A percentile compares a stretch with the other conserved stretches of the same genome.
These are phyloP conservation scores for Agrostemma githago DNA, from an alignment of 148 eudicot genomes.

Conservation along the genomic window DNA sequence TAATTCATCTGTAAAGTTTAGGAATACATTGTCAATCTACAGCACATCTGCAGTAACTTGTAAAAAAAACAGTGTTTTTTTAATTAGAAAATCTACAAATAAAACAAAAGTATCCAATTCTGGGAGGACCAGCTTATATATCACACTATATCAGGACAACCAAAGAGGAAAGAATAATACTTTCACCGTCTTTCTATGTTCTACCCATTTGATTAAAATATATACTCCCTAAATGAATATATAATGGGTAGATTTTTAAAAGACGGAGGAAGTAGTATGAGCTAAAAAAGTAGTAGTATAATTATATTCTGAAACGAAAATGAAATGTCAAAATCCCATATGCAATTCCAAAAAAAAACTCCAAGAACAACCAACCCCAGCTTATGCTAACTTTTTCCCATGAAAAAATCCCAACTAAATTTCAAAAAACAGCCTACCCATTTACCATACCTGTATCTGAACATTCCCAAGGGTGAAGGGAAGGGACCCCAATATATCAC, in stretches of 20 bases:
- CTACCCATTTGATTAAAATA: too few species aligned
- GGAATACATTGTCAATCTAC: neutral
- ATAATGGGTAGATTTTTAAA: too few species aligned
- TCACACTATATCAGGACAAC: conserved; percentile 10
- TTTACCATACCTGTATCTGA: neutral
- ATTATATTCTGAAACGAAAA: conserved; percentile 15
- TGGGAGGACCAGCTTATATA: neutral
- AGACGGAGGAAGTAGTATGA: too few species aligned
- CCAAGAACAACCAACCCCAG: neutral
- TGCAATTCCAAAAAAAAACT: conserved; percentile 3
- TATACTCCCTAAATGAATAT: too few species aligned
- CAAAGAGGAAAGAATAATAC: conserved; percentile 3
- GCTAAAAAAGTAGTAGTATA: neutral
- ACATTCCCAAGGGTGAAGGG: neutral
- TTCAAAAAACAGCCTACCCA: neutral
- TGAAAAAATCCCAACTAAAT: neutral
- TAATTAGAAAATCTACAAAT: conserved; percentile 1
- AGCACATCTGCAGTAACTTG: neutral
- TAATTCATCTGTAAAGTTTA: neutral
- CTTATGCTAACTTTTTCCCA: neutral
- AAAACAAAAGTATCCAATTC: neutral
- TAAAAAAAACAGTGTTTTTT: neutral
- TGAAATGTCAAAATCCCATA: neutral
- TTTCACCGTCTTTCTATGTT: neutral
- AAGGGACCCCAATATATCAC: conserved; percentile 2